phyloP scores from a whole-genome alignment of 179 eudicot species.

The Sideroxylon spinosum region DNA sequence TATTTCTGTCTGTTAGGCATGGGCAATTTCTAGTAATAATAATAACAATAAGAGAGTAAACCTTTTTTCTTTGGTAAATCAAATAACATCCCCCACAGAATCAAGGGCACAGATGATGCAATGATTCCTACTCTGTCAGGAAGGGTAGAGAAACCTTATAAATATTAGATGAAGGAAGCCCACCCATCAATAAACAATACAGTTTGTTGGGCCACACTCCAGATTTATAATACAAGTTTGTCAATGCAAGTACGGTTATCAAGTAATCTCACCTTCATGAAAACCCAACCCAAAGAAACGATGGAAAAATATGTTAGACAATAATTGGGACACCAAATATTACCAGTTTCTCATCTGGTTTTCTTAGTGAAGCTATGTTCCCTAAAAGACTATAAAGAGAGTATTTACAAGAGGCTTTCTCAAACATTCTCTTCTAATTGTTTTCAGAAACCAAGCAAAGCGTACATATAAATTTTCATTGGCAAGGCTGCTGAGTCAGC shows the following conservation, averaged over 20 bases:
- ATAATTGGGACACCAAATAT: neutral
- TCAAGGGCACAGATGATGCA: too few relatives aligned
- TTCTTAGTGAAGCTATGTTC: neutral
- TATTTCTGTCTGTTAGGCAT: too few relatives aligned
- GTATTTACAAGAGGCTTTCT: neutral
- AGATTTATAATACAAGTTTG: neutral
- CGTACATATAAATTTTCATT: neutral
- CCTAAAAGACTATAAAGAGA: neutral
- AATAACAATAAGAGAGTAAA: too few relatives aligned
- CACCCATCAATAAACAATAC: neutral
- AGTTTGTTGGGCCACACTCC: too few relatives aligned
- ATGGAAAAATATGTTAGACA: neutral
- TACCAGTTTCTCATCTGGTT: neutral
- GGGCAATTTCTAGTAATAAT: too few relatives aligned
- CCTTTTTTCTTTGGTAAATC: too few relatives aligned
- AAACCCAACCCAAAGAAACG: neutral
- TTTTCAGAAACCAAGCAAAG: neutral
- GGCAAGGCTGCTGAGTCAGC: neutral
- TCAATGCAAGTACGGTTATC: neutral
- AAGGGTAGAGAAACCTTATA: too few relatives aligned
- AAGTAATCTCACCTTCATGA: neutral
- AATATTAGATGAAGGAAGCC: neutral
- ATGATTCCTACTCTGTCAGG: too few relatives aligned
- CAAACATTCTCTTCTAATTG: neutral
- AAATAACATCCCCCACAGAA: too few relatives aligned